Percentiles rank a stretch among this genome's conserved stretches.
Evolutionary conservation across 2,329 filamentous ascomycete genomes (phyloP).

Genomic region (Aulographum hederae): DNA sequence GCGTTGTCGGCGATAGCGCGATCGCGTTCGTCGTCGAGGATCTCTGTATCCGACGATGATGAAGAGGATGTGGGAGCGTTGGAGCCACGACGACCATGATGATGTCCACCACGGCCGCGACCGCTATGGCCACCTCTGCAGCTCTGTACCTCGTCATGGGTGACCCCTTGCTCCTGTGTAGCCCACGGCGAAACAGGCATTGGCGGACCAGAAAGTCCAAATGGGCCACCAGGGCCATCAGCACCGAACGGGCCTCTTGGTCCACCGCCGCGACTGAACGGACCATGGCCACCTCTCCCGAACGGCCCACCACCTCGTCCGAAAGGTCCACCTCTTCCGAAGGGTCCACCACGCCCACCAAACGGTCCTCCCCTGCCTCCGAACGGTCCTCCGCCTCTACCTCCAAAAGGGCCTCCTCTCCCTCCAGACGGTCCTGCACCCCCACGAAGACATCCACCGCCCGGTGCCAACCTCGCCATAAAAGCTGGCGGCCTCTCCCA

Average conservation of each 20-base stretch:
- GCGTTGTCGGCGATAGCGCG: constrained; percentile 5
- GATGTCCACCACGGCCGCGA: background rate
- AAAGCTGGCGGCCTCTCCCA: background rate
- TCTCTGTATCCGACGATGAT: constrained; percentile 9
- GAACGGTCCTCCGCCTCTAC: background rate
- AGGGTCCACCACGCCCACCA: background rate
- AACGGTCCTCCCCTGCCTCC: background rate
- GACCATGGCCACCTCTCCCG: background rate
- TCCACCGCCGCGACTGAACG: no score
- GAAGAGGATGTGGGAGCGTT: constrained; percentile 10
- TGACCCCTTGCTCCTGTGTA: background rate
- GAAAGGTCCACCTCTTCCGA: background rate
- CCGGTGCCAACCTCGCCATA: background rate
- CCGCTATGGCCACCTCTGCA: background rate
- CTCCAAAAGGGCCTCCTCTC: background rate
- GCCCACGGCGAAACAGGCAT: background rate
- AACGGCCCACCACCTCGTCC: background rate
- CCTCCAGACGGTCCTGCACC: background rate
- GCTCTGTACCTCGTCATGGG: background rate
- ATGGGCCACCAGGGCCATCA: background rate
- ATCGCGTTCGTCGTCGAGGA: constrained; percentile 6
- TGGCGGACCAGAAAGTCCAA: background rate
- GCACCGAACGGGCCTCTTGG: background rate
- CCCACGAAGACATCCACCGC: background rate
- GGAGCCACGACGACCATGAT: constrained; percentile 4